Percentiles rank a stretch among this genome's conserved stretches.
Conservation (phyloP, 495 filamentous ascomycete genomes). For the Chaetomium fimeti region DNA sequence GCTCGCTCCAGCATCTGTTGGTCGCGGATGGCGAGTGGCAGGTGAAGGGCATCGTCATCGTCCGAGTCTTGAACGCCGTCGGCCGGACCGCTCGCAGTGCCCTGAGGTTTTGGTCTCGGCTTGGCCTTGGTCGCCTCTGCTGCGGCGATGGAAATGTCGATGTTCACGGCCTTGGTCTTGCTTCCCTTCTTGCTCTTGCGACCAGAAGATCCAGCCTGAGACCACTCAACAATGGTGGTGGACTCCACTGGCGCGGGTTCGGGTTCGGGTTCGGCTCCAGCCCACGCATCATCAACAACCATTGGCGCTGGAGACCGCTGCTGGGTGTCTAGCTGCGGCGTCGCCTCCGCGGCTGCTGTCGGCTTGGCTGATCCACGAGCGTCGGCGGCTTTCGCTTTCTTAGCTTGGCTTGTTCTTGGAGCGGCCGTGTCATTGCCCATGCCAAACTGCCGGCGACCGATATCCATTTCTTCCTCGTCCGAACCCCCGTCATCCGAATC, state of each 20-base stretch:
- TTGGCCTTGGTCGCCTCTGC: slow-evolving; percentile 33
- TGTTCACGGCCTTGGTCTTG: slow-evolving; percentile 33
- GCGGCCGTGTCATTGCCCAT: slow-evolving; percentile 35
- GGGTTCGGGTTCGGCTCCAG: slow-evolving; percentile 15
- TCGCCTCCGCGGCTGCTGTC: background rate
- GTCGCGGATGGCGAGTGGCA: slow-evolving; percentile 68
- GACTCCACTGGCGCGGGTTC: slow-evolving; percentile 16
- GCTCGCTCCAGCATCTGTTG: slow-evolving; percentile 78
- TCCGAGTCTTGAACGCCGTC: slow-evolving; percentile 44
- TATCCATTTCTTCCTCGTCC: slow-evolving; percentile 58
- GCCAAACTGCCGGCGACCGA: slow-evolving; percentile 67
- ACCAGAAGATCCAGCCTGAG: slow-evolving; percentile 30
- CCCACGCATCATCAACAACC: slow-evolving; percentile 18
- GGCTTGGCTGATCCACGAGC: background rate
- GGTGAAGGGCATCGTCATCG: slow-evolving; percentile 56
- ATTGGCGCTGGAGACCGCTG: background rate
- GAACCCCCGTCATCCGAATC: slow-evolving; percentile 52
- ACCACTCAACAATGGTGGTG: slow-evolving; percentile 38
- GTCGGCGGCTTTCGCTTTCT: slow-evolving; percentile 20
- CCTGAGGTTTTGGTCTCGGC: slow-evolving; percentile 23
- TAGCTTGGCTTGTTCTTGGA: slow-evolving; percentile 16
- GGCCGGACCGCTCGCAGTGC: slow-evolving; percentile 4
- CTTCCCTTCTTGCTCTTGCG: slow-evolving; percentile 37
- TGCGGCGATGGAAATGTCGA: slow-evolving; percentile 44
- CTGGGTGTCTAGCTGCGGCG: background rate